These are phyloP conservation scores for Fusarium ambrosium DNA, from an alignment of 2,329 filamentous ascomycete genomes.

Conservation along the genomic window DNA sequence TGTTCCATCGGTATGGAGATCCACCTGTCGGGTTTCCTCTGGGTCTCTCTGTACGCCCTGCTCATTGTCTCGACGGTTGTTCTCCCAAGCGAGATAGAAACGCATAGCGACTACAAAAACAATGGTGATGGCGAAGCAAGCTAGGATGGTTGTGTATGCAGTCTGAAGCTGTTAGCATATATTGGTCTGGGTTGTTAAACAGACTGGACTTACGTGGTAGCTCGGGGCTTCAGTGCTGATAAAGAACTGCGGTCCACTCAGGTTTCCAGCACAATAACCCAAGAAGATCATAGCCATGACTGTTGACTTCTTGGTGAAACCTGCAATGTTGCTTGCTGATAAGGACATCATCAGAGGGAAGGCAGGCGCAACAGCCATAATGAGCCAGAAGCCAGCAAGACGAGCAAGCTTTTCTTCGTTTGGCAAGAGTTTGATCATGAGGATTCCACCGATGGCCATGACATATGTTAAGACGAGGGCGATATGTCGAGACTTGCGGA, in stretches of 20 bases:
- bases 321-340: conserved; percentile 69
- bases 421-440: conserved; percentile 37
- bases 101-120: conserved; percentile 15
- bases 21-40: conserved; percentile 25
- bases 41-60: conserved; percentile 24
- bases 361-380: conserved; percentile 64
- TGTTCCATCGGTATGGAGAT: conserved; percentile 15
- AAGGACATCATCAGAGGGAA: conserved; percentile 64
- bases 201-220: conserved; percentile 10
- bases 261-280: conserved; percentile 70
- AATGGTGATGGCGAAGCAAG: conserved; percentile 27
- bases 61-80: conserved; percentile 17
- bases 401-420: conserved; percentile 31
- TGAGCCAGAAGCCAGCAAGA: conserved; percentile 55
- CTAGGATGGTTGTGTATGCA: conserved; percentile 23
- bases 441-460: conserved; percentile 32
- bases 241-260: conserved; percentile 64
- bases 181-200: too few relatives aligned
- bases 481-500: conserved; percentile 29
- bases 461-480: conserved; percentile 23
- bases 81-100: conserved; percentile 46
- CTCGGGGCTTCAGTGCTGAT: conserved; percentile 19
- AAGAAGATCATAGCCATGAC: conserved; percentile 70
- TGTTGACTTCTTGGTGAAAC: conserved; percentile 72
- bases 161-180: background rate